Percentiles rank a stretch among this genome's conserved stretches.
phyloP scores from a whole-genome alignment of 805 yeast genomes.

The Yarrowia hollandica region DNA sequence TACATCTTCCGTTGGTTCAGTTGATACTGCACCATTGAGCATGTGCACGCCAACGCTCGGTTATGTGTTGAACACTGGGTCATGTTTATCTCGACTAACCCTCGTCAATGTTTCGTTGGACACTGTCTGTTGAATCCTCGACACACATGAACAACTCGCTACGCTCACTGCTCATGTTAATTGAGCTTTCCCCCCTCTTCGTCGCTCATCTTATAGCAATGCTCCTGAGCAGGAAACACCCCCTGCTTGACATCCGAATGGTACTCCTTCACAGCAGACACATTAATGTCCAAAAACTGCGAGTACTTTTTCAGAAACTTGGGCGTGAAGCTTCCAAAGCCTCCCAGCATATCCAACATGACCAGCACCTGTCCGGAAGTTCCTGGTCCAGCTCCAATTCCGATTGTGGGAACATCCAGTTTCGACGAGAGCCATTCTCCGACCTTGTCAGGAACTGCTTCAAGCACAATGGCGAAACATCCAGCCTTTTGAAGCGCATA shows the following conservation, averaged over 20 bases:
- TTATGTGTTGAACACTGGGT: no score
- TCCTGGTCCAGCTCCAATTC: slow-evolving; percentile 89
- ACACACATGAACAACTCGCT: slow-evolving; percentile 32
- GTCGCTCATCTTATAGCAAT: slow-evolving; percentile 68
- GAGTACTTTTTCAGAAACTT: slow-evolving; percentile 77
- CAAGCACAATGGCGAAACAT: slow-evolving; percentile 70
- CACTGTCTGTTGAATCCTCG: no score
- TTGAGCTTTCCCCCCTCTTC: slow-evolving; percentile 55
- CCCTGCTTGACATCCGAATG: slow-evolving; percentile 56
- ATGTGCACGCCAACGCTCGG: no score
- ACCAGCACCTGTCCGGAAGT: slow-evolving; percentile 92
- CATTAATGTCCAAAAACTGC: slow-evolving; percentile 51
- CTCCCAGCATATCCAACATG: slow-evolving; percentile 77
- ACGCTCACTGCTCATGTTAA: slow-evolving; percentile 38
- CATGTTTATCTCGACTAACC: no score
- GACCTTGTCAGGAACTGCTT: slow-evolving; percentile 78
- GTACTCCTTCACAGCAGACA: slow-evolving; percentile 55
- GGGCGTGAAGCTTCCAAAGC: slow-evolving; percentile 52
- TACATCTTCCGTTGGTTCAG: not conserved
- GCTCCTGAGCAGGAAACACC: slow-evolving; percentile 63
- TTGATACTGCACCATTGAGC: no score
- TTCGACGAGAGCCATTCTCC: slow-evolving; percentile 63
- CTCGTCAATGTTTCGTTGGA: no score
- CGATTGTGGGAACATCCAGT: slow-evolving; percentile 77
- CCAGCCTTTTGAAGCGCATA: slow-evolving; percentile 71